Evolutionary conservation across 2,329 filamentous ascomycete genomes (phyloP), one percentile per base, ranked within the genome.

Genomic region (Curvularia eragrostidis): DNA sequence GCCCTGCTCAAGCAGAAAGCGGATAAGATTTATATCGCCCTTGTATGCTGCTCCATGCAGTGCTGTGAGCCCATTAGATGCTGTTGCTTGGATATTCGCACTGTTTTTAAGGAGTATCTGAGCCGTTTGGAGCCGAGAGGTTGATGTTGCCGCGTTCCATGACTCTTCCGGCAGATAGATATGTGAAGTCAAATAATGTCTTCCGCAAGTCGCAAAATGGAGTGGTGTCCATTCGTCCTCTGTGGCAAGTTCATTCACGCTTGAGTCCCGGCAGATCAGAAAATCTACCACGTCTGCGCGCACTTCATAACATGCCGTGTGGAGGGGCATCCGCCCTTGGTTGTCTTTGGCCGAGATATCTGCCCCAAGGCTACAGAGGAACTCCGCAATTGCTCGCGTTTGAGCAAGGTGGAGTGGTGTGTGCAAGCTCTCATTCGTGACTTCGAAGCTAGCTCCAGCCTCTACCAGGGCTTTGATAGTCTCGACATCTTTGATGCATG

Each of bases 361-460:
- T 32, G 43, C 43, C 15, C 47, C 47, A 38, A 38, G 32, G 18
- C 5, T 38, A 38, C n/a, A 48, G 12, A 38, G 30, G 19, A 24
- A 38, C 12, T 48, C 47, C 24, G 47, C 47, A 38, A 48, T 38
- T 38, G 18, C 47, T 38, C 47, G 30, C 21, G 19, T 38, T 24
- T 38, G 30, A 15, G 30, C 30, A 38, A 38, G 30, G 32, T 48
- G 30, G 3, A 48, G n/a, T n/a, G 47, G 47, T 38, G 30, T 24
- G 8, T 19, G 47, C 13, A 48, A 13, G 6, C 5, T 38, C n/a
- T 38, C 19, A 10, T 48, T 32, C 7, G 18, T 48, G 19, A 38
- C 3, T 15, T 38, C 6, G 19, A 48, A 15, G 19, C 30, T 8
- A 26, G 30, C 47, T 26, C 30, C 47, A 38, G 47, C 47, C 5